Conservation (phyloP, 306 rosid species). For the Cicer judaicum region DNA sequence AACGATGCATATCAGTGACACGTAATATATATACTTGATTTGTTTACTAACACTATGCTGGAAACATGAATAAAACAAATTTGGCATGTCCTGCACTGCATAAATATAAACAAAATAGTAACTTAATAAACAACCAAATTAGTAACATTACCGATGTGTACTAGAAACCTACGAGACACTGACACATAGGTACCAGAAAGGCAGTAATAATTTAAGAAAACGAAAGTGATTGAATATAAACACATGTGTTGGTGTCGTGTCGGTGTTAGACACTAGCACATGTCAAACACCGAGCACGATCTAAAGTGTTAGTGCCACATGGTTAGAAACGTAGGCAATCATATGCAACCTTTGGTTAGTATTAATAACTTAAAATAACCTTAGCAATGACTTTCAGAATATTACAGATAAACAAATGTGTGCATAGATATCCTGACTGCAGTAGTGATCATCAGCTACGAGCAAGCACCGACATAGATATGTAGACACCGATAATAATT, state of each 20-base stretch:
- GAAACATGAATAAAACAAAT: not conserved
- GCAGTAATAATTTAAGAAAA: too few relatives aligned
- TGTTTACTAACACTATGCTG: constrained; percentile 11
- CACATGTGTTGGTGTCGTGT: too few relatives aligned
- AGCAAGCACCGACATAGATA: too few relatives aligned
- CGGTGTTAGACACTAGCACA: not conserved
- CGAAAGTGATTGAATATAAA: too few relatives aligned
- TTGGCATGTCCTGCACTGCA: not conserved
- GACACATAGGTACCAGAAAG: too few relatives aligned
- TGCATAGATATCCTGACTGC: constrained; percentile 7
- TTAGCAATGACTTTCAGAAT: constrained; percentile 4
- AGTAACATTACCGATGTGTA: not conserved
- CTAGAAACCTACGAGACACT: too few relatives aligned
- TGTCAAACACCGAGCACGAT: too few relatives aligned
- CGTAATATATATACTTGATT: constrained; percentile 12
- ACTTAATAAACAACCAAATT: constrained; percentile 13
- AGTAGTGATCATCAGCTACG: not conserved
- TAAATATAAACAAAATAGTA: not conserved
- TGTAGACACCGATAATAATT: too few relatives aligned
- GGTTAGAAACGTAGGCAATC: too few relatives aligned
- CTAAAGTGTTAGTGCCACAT: not conserved
- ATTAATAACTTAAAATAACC: constrained; percentile 5
- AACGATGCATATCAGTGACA: constrained; percentile 39
- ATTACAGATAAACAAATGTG: not conserved
- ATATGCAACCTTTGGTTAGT: not conserved